Evolutionary conservation across 202 grass and related monocot species (phyloP).

Genomic region (Schoenoplectus tabernaemontani): DNA sequence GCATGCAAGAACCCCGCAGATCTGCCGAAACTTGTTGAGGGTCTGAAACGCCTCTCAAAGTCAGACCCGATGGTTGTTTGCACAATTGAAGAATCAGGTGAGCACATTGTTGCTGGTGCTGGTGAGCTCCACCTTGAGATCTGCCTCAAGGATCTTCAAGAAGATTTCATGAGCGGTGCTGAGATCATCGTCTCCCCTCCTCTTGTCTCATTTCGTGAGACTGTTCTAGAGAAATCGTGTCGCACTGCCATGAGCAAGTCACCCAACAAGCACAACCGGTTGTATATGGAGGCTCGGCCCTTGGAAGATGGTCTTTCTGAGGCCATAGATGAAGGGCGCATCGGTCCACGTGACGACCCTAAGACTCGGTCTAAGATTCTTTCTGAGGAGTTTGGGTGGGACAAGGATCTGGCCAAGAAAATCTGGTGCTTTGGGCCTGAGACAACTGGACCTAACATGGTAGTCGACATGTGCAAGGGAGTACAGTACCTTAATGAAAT

Average conservation of each 20-base stretch:
- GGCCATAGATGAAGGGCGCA: constrained; percentile 37
- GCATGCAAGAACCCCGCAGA: constrained; percentile 35
- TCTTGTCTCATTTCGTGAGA: constrained; percentile 36
- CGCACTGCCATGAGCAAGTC: constrained; percentile 29
- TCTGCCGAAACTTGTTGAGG: constrained; percentile 43
- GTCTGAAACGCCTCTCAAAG: constrained; percentile 31
- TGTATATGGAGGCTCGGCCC: constrained; percentile 38
- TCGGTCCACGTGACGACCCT: constrained; percentile 39
- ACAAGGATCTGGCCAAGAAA: constrained; percentile 42
- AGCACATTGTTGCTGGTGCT: constrained; percentile 39
- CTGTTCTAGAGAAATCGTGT: constrained; percentile 27
- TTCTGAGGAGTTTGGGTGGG: constrained; percentile 42
- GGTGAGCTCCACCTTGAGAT: constrained; percentile 47
- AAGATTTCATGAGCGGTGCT: constrained; percentile 44
- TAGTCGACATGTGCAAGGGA: constrained; percentile 47
- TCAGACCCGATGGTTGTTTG: constrained; percentile 42
- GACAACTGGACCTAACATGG: constrained; percentile 35
- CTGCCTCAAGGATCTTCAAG: constrained; percentile 37
- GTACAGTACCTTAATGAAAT: constrained; percentile 38
- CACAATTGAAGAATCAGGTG: constrained; percentile 28
- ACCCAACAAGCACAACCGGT: constrained; percentile 39
- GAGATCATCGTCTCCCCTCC: constrained; percentile 23
- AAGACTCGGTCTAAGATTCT: constrained; percentile 32
- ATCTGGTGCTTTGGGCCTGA: constrained; percentile 57
- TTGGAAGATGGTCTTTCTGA: constrained; percentile 33